Percentiles rank a stretch among this genome's conserved stretches.
These are phyloP conservation scores for Neurospora sp. DNA, from an alignment of 495 filamentous ascomycete species.

Conservation along the genomic window DNA sequence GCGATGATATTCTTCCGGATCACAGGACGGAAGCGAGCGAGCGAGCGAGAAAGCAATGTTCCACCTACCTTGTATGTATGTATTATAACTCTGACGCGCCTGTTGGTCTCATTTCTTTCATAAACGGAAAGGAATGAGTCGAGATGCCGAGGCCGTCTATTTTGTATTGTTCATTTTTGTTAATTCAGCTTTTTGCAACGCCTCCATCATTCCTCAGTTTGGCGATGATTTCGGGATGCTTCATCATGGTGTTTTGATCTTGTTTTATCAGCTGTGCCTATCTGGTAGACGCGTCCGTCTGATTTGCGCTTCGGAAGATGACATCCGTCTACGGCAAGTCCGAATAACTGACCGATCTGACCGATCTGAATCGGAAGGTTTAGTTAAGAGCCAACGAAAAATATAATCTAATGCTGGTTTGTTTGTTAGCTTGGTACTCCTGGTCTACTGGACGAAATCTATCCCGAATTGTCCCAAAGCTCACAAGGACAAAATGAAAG, in stretches of 20 bases:
- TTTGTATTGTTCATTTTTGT: neutral
- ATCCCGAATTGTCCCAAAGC: too few species aligned
- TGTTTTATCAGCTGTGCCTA: too few species aligned
- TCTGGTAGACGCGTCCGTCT: neutral
- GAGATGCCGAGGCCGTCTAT: neutral
- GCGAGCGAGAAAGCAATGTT: neutral
- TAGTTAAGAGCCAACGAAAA: neutral
- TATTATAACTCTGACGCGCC: neutral
- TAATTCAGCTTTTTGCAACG: neutral
- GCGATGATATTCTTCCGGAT: neutral
- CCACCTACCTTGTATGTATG: neutral
- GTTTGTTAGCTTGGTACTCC: too few species aligned
- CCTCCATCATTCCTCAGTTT: neutral
- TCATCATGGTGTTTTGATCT: neutral
- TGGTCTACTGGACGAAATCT: too few species aligned
- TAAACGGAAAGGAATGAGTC: neutral
- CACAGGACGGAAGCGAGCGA: neutral
- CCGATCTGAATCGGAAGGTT: neutral
- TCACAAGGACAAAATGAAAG: too few species aligned
- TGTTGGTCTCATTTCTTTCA: neutral
- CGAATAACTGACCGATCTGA: neutral
- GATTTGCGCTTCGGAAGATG: neutral
- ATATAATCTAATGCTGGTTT: too few species aligned
- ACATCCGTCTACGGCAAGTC: neutral
- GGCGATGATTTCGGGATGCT: neutral